Evolutionary conservation across 192 early-diverging fungal species (phyloP), one percentile per base, ranked within the genome.

Genomic region (Gigaspora rosea): DNA sequence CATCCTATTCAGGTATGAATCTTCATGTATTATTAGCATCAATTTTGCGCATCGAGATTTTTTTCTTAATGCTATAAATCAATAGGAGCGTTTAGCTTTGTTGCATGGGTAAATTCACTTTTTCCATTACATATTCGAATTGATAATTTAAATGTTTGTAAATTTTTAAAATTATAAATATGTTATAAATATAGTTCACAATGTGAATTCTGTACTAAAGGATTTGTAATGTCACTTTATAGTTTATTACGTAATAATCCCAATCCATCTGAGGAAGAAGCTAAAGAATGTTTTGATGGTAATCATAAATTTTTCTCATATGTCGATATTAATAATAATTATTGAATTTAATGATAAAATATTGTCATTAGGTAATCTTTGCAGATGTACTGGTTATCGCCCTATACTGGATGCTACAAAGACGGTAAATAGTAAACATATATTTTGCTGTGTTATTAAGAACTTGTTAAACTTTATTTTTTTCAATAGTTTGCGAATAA

Each of bases 171-270:
- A 27, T 27, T 27, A 27, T 27, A 27, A 27, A 27, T 27, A 1
- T 13, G 4, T 65, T 36, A n/a, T 18, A 7, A 18, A 18, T 18
- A 13, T 13, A 85, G 83, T 47, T 93, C 90, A 36, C 95, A 96
- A 83, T 96, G 95, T 80, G 95, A 94, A 52, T 95, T 95, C 85
- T 96, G 95, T 73, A 96, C 95, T 4, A 93, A 94, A 3, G 95
- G 95, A 33, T 93, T 96, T 56, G 94, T 90, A 77, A 95, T 95
- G 94, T 93, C 92, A 18, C 86, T 95, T 50, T 96, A 94, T 81
- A 86, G 90, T 16, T 81, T 93, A 58, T 82, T 94, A 68, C 85
- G 90, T 64, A 94, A 92, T 78, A 94, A 94, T 77, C 81, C 87
- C 6, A 80, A 78, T 4, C 90, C 92, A 18, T 87, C 84, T 2